Evolutionary conservation across 129 eudicot genomes (phyloP).

Genomic region (Ambrosia artemisiifolia): DNA sequence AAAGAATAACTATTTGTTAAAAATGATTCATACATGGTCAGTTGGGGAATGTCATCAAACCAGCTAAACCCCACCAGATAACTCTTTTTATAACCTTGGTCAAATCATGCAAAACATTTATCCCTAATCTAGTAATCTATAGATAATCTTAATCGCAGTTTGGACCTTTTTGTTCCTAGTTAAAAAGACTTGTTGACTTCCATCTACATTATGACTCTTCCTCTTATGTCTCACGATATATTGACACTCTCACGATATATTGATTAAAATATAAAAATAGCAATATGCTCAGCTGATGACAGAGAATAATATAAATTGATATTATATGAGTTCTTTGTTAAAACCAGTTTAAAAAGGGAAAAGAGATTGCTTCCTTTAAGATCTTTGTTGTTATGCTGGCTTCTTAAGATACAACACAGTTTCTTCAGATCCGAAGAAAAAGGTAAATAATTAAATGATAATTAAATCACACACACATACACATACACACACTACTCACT

Average conservation of each 20-base stretch:
- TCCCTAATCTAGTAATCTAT: constrained; percentile 11
- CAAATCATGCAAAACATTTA: constrained; percentile 23
- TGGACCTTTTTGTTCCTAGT: constrained; percentile 35
- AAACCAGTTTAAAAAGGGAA: constrained; percentile 33
- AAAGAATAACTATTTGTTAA: no score
- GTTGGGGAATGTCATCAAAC: background rate
- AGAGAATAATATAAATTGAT: constrained; percentile 57
- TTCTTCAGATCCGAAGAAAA: constrained; percentile 96
- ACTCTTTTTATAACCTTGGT: constrained; percentile 15
- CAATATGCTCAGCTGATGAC: constrained; percentile 34
- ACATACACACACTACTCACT: constrained; percentile 26
- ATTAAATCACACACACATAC: constrained; percentile 16
- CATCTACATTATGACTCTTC: constrained; percentile 7
- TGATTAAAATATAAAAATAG: background rate
- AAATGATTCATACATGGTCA: no score
- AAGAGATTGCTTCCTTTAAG: constrained; percentile 59
- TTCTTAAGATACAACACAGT: constrained; percentile 63
- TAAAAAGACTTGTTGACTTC: constrained; percentile 34
- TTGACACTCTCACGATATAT: constrained; percentile 31
- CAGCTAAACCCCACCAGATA: background rate
- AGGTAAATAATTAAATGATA: constrained; percentile 39
- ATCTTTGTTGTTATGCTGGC: constrained; percentile 75
- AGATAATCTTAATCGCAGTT: constrained; percentile 28
- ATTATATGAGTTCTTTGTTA: constrained; percentile 25
- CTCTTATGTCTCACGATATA: constrained; percentile 25